Base-by-base conservation (phyloP, 331 rosid genomes). In the Phaseolus coccineus region DNA sequence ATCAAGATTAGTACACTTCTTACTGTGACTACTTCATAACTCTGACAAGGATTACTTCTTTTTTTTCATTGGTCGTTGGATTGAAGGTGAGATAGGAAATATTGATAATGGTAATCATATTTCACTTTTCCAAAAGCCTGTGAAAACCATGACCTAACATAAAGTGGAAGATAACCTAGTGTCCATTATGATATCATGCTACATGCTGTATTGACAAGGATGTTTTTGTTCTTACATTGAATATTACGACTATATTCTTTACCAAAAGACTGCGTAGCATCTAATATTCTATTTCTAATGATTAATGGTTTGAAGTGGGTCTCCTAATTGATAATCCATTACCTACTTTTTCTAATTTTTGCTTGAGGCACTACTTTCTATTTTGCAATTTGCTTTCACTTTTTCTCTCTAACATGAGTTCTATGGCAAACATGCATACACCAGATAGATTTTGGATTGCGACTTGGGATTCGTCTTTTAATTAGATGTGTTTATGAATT, bases 121-220 rank as follows among this genome's bases (percentile, higher is more conserved):
- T 63, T 76, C 75, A 58, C 46, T 59, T 74, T 48, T 57, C 76
- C 74, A 33, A 71, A 76, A 62, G 75, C 59, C 44, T 19, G 67
- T 10, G 51, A 57, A 83, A 71, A 31, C 78, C 84, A 86, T 75
- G 81, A 78, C 86, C 78, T 76, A 75, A 39, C 10, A 57, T 27
- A 72, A 72, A 86, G 90, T 73, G 85, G 79, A 51, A 71, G 76
- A 81, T 85, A 76, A 73, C 82, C 47, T 35, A 55, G 63, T 76
- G 57, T 77, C 87, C 85, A 77, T 79, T 74, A 72, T 76, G 82
- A 71, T 57, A 78, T 74, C 47, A 62, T 81, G 79, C 81, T 46
- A 69, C 37, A 64, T 82, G 78, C 78, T 48, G 72, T 73, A 64
- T 78, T 57, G 79, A 82, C 25, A 71, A 80, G 31, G 84, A 84